A percentile compares a stretch with the other conserved stretches of the same genome.
Conservation (phyloP, 176 grass and related monocot genomes). For the Tuctoria greenei region DNA sequence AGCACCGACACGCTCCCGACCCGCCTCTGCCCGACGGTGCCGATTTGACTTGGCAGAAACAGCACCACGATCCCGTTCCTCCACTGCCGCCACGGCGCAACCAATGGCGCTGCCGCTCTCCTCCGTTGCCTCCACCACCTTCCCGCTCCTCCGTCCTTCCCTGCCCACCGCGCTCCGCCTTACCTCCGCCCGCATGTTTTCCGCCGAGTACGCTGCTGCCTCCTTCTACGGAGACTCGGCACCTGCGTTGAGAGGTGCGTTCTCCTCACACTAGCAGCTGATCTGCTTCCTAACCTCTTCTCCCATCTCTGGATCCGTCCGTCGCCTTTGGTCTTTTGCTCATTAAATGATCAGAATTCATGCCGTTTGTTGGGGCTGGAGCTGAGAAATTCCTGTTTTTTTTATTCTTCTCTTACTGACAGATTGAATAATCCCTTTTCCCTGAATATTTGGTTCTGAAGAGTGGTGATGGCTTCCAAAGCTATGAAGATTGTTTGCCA, state of each 20-base stretch:
- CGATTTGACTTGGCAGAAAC: no score
- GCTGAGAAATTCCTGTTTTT: not conserved
- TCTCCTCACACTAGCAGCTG: not conserved
- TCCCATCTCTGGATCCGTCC: slow-evolving; percentile 13
- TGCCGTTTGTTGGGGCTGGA: not conserved
- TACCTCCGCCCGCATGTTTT: no score
- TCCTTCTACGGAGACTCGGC: no score
- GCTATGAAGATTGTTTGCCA: not conserved
- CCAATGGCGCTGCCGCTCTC: no score
- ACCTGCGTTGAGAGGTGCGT: slow-evolving; percentile 1
- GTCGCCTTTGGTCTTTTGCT: not conserved
- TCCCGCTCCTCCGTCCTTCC: no score
- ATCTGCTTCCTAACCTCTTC: not conserved
- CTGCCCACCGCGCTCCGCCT: no score
- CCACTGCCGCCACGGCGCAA: no score
- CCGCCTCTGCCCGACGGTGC: no score
- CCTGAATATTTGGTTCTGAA: not conserved
- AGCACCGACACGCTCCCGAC: no score
- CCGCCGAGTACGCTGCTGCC: no score
- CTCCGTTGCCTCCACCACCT: no score
- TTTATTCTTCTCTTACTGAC: not conserved
- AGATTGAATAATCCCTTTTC: not conserved
- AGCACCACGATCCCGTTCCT: no score
- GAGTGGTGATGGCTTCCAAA: not conserved
- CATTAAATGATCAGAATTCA: not conserved